These are phyloP conservation scores for Marasmius fiardii DNA, from an alignment of 1,284 basidiomycete species.

Conservation along the genomic window DNA sequence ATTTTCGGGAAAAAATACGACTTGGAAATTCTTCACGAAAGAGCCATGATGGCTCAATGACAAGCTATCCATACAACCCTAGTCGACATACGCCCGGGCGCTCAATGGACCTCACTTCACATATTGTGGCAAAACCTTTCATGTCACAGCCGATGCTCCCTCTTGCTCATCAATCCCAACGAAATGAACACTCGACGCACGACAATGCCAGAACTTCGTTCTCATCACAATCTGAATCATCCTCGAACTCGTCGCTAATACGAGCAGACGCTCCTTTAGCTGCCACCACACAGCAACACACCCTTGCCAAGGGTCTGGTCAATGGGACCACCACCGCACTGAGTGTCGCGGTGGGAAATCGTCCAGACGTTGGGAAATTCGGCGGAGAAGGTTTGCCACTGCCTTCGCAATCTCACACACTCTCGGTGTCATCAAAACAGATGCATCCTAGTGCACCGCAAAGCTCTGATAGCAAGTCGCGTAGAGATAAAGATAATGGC, in stretches of 20 bases:
- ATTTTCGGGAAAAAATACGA: constrained; percentile 29
- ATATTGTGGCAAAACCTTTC: constrained; percentile 33
- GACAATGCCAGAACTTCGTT: background rate
- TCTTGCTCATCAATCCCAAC: background rate
- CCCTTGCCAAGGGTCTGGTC: background rate
- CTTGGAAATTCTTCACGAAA: constrained; percentile 17
- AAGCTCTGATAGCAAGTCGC: background rate
- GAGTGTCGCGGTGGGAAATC: background rate
- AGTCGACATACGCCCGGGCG: constrained; percentile 16
- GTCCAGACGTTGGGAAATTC: background rate
- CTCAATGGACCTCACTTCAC: constrained; percentile 25
- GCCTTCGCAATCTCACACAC: background rate
- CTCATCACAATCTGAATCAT: background rate
- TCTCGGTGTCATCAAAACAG: background rate
- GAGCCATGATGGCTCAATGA: constrained; percentile 21
- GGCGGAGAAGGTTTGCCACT: background rate
- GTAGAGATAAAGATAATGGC: background rate
- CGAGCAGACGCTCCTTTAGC: background rate
- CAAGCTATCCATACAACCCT: constrained; percentile 18
- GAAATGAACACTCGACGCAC: background rate
- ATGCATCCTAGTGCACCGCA: background rate
- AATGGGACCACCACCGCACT: background rate
- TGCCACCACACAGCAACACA: background rate
- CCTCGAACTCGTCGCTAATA: background rate
- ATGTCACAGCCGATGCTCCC: constrained; percentile 38